Evolutionary conservation across 2,329 filamentous ascomycete species (phyloP).

Genomic region (Incumbomyces delicatus): DNA sequence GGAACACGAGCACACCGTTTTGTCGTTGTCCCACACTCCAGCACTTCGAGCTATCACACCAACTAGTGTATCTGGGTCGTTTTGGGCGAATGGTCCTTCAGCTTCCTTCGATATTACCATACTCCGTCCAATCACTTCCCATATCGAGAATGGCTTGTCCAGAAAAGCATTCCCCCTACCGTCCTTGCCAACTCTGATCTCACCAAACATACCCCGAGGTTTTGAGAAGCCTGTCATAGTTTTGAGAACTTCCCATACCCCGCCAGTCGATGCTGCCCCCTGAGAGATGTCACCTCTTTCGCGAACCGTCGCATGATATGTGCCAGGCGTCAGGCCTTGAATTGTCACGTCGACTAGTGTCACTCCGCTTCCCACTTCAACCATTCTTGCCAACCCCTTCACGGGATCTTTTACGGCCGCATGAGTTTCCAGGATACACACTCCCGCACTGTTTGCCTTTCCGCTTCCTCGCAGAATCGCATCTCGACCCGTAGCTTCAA

Average conservation of each 20-base stretch:
- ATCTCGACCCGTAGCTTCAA: slow-evolving; percentile 83
- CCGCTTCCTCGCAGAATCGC: slow-evolving; percentile 88
- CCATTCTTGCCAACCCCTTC: slow-evolving; percentile 81
- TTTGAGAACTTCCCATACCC: slow-evolving; percentile 60
- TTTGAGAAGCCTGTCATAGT: slow-evolving; percentile 29
- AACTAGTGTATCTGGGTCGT: slow-evolving; percentile 76
- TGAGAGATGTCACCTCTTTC: slow-evolving; percentile 77
- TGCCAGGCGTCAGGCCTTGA: slow-evolving; percentile 68
- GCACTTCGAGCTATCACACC: slow-evolving; percentile 92
- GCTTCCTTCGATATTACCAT: slow-evolving; percentile 71
- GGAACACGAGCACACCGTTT: slow-evolving; percentile 94
- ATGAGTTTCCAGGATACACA: slow-evolving; percentile 91
- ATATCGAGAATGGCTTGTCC: slow-evolving; percentile 74
- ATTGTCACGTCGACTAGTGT: slow-evolving; percentile 84
- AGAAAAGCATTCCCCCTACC: slow-evolving; percentile 73
- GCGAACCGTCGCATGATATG: slow-evolving; percentile 74
- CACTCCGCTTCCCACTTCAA: slow-evolving; percentile 68
- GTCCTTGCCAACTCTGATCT: slow-evolving; percentile 62
- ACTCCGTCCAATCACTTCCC: slow-evolving; percentile 91
- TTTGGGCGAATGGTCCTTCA: slow-evolving; percentile 51
- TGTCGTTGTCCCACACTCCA: slow-evolving; percentile 98
- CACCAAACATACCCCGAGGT: slow-evolving; percentile 59
- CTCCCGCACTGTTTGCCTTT: slow-evolving; percentile 78
- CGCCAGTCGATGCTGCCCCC: slow-evolving; percentile 73
- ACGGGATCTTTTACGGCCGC: slow-evolving; percentile 58